Conservation (phyloP, 169 alveolate species). For the Ichthyophthirius multifiliis region DNA sequence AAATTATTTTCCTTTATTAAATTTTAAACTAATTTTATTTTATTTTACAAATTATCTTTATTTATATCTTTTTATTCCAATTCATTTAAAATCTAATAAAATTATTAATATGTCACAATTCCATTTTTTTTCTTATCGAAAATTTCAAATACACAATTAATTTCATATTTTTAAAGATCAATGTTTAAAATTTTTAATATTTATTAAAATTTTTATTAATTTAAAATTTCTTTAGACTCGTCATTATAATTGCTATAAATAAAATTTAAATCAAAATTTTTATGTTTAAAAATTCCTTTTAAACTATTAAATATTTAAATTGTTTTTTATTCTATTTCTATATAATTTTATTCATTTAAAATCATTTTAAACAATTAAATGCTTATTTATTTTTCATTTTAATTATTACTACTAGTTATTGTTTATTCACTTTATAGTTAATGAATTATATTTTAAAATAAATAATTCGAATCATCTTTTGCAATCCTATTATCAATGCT, state of each 20-base stretch:
- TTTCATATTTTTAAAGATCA: no score
- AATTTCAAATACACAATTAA: no score
- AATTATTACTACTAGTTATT: no score
- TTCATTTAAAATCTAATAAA: no score
- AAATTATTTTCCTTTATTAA: neutral
- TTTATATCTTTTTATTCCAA: slow-evolving; percentile 38
- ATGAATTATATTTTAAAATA: no score
- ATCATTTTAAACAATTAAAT: neutral
- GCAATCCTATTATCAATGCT: no score
- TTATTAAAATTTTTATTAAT: no score
- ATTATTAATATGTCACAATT: no score
- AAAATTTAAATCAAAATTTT: neutral
- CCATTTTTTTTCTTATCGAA: no score
- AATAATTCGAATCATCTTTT: no score
- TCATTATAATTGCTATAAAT: neutral
- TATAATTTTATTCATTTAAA: neutral
- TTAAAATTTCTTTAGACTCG: neutral
- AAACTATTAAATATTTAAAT: neutral
- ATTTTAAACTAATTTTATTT: neutral
- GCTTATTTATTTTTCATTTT: neutral
- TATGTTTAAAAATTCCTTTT: neutral
- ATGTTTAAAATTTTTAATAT: no score
- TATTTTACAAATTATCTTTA: slow-evolving; percentile 24
- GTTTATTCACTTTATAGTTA: no score
- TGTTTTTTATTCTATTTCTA: neutral